Evolutionary conservation across 768 basidiomycete genomes (phyloP), one percentile per base, ranked within the genome.

Genomic region (Cytidiella melzeri): DNA sequence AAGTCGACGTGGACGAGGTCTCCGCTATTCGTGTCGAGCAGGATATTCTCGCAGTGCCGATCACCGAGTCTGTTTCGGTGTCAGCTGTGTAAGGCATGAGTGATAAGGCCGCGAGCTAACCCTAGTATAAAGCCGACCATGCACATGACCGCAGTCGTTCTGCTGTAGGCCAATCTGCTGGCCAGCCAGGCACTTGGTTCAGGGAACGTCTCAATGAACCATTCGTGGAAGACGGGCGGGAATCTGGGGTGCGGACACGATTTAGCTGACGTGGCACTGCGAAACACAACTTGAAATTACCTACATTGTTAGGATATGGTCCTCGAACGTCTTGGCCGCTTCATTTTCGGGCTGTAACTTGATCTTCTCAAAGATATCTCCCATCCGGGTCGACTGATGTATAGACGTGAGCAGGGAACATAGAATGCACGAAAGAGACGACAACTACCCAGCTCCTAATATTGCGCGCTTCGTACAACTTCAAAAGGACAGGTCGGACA

Each of bases 121-220:
- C 95, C 95, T 11, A 98, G 73, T 38, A 99, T 92, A 59, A 89
- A 95, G 10, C 96, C 96, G 19, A 98, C 89, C 89, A 99, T 98
- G 1, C 89, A 96, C 86, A 96, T 98, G 47, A 98, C 96, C 0
- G 95, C 96, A 0, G 88, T 80, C 0, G 95, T 96, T 38, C 95
- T 77, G 3, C 79, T 84, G 61, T 94, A 99, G 1, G 81, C 74
- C 57, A 91, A 65, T n/a, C 95, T 82, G 63, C 88, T 88, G 1
- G 84, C 79, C 13, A 98, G 76, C 96, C 96, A 99, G 0, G 90
- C 87, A 0, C 88, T 84, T 0, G 96, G 96, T 58, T 99, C 96
- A 0, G 96, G 94, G 69, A 98, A 98, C 0, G 87, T 94, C 62
- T 92, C 89, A 27, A 95, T 67, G 65, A 99, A 98, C 96, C 96